Evolutionary conservation across 257 asterid genomes (phyloP).

Genomic region (Datura wrightii): DNA sequence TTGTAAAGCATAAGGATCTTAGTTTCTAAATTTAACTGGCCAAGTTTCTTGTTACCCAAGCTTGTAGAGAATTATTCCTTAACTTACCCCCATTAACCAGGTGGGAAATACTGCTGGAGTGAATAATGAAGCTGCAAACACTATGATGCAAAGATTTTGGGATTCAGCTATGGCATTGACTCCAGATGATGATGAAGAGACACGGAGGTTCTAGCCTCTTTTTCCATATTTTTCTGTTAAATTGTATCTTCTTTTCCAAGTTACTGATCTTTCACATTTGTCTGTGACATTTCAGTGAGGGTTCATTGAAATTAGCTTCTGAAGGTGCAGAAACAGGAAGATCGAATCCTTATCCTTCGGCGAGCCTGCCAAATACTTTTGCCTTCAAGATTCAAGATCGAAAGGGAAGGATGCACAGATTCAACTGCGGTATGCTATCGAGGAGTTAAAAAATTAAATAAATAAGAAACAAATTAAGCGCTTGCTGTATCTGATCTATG

Average conservation of each 20-base stretch:
- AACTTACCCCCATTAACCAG: slow-evolving; percentile 45
- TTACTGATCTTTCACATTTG: slow-evolving; percentile 40
- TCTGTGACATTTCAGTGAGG: slow-evolving; percentile 58
- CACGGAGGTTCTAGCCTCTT: slow-evolving; percentile 61
- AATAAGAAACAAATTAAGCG: not conserved
- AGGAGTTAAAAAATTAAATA: not conserved
- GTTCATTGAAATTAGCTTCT: slow-evolving; percentile 75
- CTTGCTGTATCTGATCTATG: not conserved
- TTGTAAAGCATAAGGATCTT: not conserved
- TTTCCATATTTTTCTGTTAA: not conserved
- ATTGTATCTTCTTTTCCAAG: not conserved
- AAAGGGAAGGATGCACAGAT: slow-evolving; percentile 91
- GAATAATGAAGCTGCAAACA: slow-evolving; percentile 68
- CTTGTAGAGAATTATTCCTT: slow-evolving; percentile 25
- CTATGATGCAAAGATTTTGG: slow-evolving; percentile 94
- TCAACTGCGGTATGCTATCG: slow-evolving; percentile 68
- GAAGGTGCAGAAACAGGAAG: slow-evolving; percentile 80
- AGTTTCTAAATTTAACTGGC: not conserved
- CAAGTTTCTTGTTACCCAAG: not conserved
- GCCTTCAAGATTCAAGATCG: slow-evolving; percentile 91
- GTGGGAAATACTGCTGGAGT: slow-evolving; percentile 81
- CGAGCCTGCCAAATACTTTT: slow-evolving; percentile 56
- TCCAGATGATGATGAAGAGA: slow-evolving; percentile 87
- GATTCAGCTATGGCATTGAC: slow-evolving; percentile 90
- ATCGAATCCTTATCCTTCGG: slow-evolving; percentile 57